Base-by-base conservation (phyloP, 305 asterid species). In the Solanum hybrid region DNA sequence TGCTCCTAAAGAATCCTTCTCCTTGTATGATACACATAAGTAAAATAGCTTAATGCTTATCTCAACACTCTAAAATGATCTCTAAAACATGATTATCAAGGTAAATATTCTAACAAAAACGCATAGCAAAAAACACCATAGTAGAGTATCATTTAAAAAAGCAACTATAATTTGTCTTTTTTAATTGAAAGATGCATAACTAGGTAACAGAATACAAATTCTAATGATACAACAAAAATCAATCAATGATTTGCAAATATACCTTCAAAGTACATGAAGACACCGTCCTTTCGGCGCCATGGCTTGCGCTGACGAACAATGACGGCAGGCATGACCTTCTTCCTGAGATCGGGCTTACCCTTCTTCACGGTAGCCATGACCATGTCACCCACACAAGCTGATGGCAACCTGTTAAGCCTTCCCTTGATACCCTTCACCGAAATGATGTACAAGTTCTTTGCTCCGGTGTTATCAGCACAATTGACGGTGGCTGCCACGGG, bases 201-300 rank as follows among this genome's bases (percentile, higher is more conserved):
- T 29, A 29, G 36, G 80, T 31, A 29, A 75, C 1, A 73, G 20
- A 29, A 75, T 29, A 75, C 33, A 29, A 75, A 13, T 13, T 11
- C 4, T 75, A 27, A 10, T 10, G 33, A 73, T 26, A n/a, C 26
- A 82, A 76, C 45, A 65, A 29, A 24, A 20, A 1, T 10, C 27
- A n/a, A 20, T 17, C 24, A 82, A 29, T 33, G 34, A 36, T 51
- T 2, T 6, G n/a, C 4, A 22, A 88, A 4, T n/a, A 27, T 90
- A 94, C 97, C 97, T 94, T 95, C 97, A 32, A 95, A 95, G 91
- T 95, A 95, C 96, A 95, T 95, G 89, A 89, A 94, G 20, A 95
- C 97, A 27, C 96, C 96, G 37, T 95, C 97, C 95, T 95, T 95
- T 95, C 97, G 93, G 95, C 96, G 97, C 95, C 94, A 95, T 0